Percentiles rank a stretch among this genome's conserved stretches.
phyloP scores from a whole-genome alignment of 1,284 basidiomycete species.

The Leccinum pachyderme region DNA sequence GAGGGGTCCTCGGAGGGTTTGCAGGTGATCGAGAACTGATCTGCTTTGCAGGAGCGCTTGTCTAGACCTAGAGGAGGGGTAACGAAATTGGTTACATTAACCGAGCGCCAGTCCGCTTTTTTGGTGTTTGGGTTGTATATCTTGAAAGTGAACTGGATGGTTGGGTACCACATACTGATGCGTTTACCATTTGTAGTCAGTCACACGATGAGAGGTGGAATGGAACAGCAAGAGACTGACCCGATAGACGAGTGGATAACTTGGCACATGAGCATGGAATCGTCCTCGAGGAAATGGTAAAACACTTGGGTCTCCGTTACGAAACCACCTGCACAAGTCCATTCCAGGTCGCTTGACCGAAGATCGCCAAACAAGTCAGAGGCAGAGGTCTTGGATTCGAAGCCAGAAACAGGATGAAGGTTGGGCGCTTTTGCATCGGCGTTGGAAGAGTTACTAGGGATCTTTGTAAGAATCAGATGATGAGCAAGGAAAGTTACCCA shows the following conservation, averaged over 20 bases:
- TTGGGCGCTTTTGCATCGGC: constrained; percentile 68
- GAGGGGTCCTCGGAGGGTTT: constrained; percentile 64
- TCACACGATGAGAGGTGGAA: constrained; percentile 6
- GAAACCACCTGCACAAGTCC: constrained; percentile 85
- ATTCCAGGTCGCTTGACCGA: constrained; percentile 72
- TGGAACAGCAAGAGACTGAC: constrained; percentile 48
- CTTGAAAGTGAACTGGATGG: constrained; percentile 95
- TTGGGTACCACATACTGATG: constrained; percentile 84
- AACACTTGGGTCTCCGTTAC: constrained; percentile 91
- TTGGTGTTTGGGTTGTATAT: constrained; percentile 81
- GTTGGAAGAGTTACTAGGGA: constrained; percentile 30
- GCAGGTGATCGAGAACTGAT: constrained; percentile 84
- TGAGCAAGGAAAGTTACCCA: constrained; percentile 40
- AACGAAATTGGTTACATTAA: constrained; percentile 85
- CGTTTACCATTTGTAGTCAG: constrained; percentile 1
- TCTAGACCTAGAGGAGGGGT: constrained; percentile 73
- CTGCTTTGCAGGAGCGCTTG: constrained; percentile 87
- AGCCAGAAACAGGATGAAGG: constrained; percentile 70
- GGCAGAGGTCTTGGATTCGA: constrained; percentile 41
- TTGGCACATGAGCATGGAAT: constrained; percentile 82
- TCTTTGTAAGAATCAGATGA: constrained; percentile 9
- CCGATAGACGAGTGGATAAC: constrained; percentile 95
- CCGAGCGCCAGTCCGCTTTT: constrained; percentile 82
- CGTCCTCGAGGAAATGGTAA: constrained; percentile 85
- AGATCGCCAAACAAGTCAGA: constrained; percentile 71